These are phyloP conservation scores for Delphinella strobiligena DNA, from an alignment of 2,329 filamentous ascomycete genomes.

Conservation along the genomic window DNA sequence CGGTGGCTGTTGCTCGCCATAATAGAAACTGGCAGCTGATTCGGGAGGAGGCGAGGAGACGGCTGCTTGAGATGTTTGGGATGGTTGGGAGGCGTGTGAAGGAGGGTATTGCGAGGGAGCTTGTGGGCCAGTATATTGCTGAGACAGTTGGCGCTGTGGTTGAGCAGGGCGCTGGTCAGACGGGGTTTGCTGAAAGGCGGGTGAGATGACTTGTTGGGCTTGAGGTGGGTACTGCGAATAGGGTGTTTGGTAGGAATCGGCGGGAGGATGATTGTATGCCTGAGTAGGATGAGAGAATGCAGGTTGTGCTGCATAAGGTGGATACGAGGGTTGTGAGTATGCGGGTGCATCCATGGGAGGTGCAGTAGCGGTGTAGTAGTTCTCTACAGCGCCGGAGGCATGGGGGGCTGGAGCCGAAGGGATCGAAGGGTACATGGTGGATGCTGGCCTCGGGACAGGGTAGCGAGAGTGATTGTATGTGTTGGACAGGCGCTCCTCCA, in stretches of 20 bases:
- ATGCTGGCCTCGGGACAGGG: slow-evolving; percentile 33
- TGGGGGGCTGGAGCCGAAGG: slow-evolving; percentile 38
- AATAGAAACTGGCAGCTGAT: slow-evolving; percentile 48
- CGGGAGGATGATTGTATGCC: slow-evolving; percentile 22
- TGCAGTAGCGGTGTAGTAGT: slow-evolving; percentile 64
- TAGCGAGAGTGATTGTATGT: slow-evolving; percentile 69
- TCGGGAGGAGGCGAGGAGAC: slow-evolving; percentile 30
- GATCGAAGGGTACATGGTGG: slow-evolving; percentile 60
- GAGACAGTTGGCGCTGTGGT: slow-evolving; percentile 21
- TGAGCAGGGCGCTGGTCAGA: slow-evolving; percentile 19
- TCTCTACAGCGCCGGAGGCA: slow-evolving; percentile 50
- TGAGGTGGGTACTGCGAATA: slow-evolving; percentile 19
- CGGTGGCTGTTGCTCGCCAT: slow-evolving; percentile 25
- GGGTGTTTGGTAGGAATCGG: slow-evolving; percentile 16
- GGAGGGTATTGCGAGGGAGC: slow-evolving; percentile 23
- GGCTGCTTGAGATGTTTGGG: slow-evolving; percentile 13
- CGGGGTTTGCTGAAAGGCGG: slow-evolving; percentile 12
- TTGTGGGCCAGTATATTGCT: slow-evolving; percentile 19
- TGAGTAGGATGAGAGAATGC: slow-evolving; percentile 22
- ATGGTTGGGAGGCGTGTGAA: slow-evolving; percentile 19
- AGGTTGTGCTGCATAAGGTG: slow-evolving; percentile 28
- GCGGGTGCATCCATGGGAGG: slow-evolving; percentile 35
- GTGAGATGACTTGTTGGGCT: slow-evolving; percentile 10
- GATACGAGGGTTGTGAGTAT: slow-evolving; percentile 40
- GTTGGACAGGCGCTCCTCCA: slow-evolving; percentile 86